Base-by-base conservation (phyloP, 345 rosid genomes). In the Boechera retrofracta region DNA sequence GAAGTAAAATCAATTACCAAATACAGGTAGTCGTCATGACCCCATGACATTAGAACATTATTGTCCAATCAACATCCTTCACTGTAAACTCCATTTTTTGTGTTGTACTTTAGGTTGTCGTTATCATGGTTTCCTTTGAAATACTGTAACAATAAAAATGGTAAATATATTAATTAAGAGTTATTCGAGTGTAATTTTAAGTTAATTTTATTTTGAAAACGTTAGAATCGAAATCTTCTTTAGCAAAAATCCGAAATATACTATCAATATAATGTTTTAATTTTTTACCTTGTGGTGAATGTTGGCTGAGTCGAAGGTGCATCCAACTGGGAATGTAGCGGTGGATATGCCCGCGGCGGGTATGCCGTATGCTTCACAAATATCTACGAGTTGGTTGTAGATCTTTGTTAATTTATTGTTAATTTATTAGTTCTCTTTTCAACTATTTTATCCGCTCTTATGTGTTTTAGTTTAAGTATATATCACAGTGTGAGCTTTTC, bases 21-120 rank as follows among this genome's bases (percentile, higher is more conserved):
- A 80, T 87, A 86, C 96, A 90, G 89, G 74, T 90, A 92, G 77
- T 90, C 96, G 52, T 92, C 97, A 29, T 92, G 96, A 12, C 97
- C 94, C 94, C 96, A 89, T 12, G 98, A 90, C 66, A 92, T 90
- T 71, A 75, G 62, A 0, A 86, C 88, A 66, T 86, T 92, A 66
- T 86, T 92, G 41, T 92, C 84, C 56, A 92, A 77, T 3, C 96
- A 96, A 76, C 96, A 88, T 5, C 96, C 91, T 76, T 88, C 84
- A 16, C 31, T 33, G 54, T 92, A 92, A 29, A 92, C 72, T 64
- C 96, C 97, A 74, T 82, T 82, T 77, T 84, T 86, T 47, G 93
- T 88, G 81, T 57, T 78, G 78, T 84, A 88, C 5, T 48, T 75
- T 24, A 88, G 82, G 69, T 84, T 87, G 28, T 77, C 59, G 49